Base-by-base conservation (phyloP, 2,329 filamentous ascomycete species). In the Aureobasidium namibiae region DNA sequence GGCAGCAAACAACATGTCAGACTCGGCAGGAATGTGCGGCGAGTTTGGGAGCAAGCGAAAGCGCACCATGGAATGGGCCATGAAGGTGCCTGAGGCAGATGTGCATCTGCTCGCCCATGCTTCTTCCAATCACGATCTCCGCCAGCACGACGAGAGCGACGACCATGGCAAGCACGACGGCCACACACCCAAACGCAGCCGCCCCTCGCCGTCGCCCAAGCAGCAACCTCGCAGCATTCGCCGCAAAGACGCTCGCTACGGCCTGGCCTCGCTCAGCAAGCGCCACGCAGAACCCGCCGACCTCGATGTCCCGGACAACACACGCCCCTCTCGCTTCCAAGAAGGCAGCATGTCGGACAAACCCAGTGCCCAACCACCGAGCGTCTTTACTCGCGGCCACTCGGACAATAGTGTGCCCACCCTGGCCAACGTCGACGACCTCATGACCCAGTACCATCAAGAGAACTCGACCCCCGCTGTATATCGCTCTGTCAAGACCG, bases 291-390 rank as follows among this genome's bases (percentile, higher is more conserved):
- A 65, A 56, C 31, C 31, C 4, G 18, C 13, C 26, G 39, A 34
- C n/a, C 36, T 31, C 4, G 7, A 13, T 16, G 4, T 31, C 5
- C 1, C 18, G 4, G 56, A 64, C 42, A 65, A 66, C 29, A 61
- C 62, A 10, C 83, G 75, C 70, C 84, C 74, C 78, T 95, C 81
- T 67, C 86, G 75, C 58, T 87, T 87, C 64, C 72, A 82, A 38
- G 91, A 96, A 74, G 91, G 88, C 41, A 92, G 87, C 67, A 92
- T 96, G 89, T 90, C 86, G 68, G 89, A 95, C 72, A 85, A 88
- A 64, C 78, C 82, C 33, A 92, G 88, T 67, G 80, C 83, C 61
- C 82, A 79, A 61, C 90, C 90, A 29, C 89, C 89, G 0, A 78
- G 81, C 45, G 79, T 83, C 41, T 91, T 88, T 70, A 78, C 88